Evolutionary conservation across 441 rosid species (phyloP).

Genomic region (Erodium texanum): DNA sequence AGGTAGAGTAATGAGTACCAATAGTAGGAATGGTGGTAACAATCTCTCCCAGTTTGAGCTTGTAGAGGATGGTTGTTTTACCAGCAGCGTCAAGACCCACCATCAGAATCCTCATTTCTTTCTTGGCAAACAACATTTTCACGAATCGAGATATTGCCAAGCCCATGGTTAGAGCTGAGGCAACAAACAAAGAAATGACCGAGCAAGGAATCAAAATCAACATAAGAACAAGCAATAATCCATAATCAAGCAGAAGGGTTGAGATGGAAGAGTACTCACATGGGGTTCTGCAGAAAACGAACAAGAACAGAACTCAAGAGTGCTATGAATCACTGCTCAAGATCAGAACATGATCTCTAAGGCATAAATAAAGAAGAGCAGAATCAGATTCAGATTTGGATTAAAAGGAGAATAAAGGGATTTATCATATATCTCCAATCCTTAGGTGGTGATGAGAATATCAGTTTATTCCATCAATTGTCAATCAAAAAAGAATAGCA

Average conservation of each 20-base stretch:
- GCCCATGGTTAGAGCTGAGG: background rate
- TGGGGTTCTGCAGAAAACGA: background rate
- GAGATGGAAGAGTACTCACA: background rate
- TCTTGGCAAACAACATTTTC: conserved; percentile 41
- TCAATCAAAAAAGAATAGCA: background rate
- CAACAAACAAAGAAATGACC: background rate
- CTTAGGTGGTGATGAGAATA: too few relatives aligned
- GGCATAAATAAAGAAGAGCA: too few relatives aligned
- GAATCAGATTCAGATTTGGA: too few relatives aligned
- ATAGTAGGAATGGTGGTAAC: conserved; percentile 60
- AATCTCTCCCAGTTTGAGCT: conserved; percentile 62
- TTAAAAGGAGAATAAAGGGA: background rate
- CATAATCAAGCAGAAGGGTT: background rate
- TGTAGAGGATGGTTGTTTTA: conserved; percentile 59
- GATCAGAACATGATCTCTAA: background rate
- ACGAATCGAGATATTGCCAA: background rate
- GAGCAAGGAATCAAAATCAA: background rate
- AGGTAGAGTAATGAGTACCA: conserved; percentile 23
- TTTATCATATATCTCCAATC: background rate
- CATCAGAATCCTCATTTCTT: conserved; percentile 52
- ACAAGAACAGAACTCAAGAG: background rate
- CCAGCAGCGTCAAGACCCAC: conserved; percentile 59
- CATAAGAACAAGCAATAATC: background rate
- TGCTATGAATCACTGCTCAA: background rate
- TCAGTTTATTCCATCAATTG: background rate